Percentiles rank a stretch among this genome's conserved stretches.
Evolutionary conservation across 2,329 filamentous ascomycete genomes (phyloP).

Genomic region (Colletotrichum sp.): DNA sequence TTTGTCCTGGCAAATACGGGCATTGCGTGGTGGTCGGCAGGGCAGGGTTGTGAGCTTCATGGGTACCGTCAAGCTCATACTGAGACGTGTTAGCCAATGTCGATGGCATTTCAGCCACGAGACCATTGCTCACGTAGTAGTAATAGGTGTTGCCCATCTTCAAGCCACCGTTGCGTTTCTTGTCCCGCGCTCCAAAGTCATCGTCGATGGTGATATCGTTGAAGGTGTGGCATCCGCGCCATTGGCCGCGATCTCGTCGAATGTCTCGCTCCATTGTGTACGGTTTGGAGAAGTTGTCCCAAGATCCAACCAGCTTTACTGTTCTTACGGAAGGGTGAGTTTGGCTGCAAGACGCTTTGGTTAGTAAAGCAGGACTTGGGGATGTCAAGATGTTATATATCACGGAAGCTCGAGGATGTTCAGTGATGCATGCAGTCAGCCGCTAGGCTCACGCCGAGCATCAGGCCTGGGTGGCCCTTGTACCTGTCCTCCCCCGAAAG

Average conservation of each 20-base stretch:
- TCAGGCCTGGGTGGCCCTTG: background rate
- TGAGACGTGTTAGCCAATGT: constrained; percentile 37
- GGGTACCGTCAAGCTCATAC: constrained; percentile 83
- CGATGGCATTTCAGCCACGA: background rate
- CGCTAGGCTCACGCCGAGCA: constrained; percentile 17
- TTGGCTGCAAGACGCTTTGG: constrained; percentile 48
- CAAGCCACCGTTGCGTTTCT: constrained; percentile 76
- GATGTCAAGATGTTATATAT: background rate
- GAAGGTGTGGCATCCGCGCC: constrained; percentile 89
- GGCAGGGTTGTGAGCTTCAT: constrained; percentile 76
- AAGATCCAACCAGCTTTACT: constrained; percentile 86
- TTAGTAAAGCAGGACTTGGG: constrained; percentile 25
- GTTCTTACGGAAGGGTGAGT: constrained; percentile 67
- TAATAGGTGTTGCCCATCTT: constrained; percentile 95
- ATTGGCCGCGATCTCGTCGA: constrained; percentile 76
- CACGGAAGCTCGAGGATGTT: background rate
- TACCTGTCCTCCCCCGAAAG: background rate
- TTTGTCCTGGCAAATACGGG: constrained; percentile 86
- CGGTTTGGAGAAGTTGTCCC: constrained; percentile 87
- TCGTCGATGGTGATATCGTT: constrained; percentile 86
- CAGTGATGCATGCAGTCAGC: constrained; percentile 11
- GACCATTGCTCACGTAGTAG: constrained; percentile 77
- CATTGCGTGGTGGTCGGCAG: constrained; percentile 80
- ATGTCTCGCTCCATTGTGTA: constrained; percentile 84
- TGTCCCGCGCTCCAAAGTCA: constrained; percentile 51